Evolutionary conservation across 495 filamentous ascomycete genomes (phyloP).

Genomic region (Chaetomium tenue): DNA sequence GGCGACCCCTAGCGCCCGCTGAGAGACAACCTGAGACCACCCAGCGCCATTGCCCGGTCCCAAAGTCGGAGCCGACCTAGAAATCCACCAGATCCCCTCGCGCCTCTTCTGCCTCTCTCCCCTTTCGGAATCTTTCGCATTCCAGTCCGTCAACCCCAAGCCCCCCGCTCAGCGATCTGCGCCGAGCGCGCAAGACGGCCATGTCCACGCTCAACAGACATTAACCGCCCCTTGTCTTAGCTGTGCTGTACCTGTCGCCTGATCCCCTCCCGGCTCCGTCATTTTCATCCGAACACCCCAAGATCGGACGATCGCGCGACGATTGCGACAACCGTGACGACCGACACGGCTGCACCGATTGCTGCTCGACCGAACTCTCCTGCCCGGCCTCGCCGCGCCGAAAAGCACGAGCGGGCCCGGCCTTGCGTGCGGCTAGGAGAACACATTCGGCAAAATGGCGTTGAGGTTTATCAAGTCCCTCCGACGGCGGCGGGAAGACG

Average conservation of each 20-base stretch:
- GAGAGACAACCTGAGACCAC: conserved; percentile 2
- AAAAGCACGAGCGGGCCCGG: conserved; percentile 23
- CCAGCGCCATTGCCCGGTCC: conserved; percentile 16
- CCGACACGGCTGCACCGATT: conserved; percentile 10
- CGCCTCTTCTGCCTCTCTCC: conserved; percentile 5
- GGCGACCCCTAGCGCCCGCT: conserved; percentile 7
- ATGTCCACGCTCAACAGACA: conserved; percentile 30
- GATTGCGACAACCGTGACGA: conserved; percentile 17
- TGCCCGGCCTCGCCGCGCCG: conserved; percentile 31
- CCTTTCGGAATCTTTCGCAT: conserved; percentile 18
- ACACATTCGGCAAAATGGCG: conserved; percentile 14
- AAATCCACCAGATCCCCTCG: conserved; percentile 18
- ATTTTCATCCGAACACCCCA: conserved; percentile 7
- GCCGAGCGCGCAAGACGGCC: conserved; percentile 29
- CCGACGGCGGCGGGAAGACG: conserved; percentile 32
- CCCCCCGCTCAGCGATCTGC: conserved; percentile 31
- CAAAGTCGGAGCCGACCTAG: conserved; percentile 11
- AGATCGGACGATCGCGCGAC: conserved; percentile 3
- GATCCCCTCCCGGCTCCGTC: not conserved
- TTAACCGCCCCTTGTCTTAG: conserved; percentile 28
- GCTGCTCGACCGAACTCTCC: conserved; percentile 18
- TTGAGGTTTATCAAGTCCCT: conserved; percentile 28
- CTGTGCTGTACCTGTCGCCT: conserved; percentile 20
- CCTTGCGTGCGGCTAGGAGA: conserved; percentile 6
- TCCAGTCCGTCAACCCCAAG: conserved; percentile 21